A percentile compares a stretch with the other conserved stretches of the same genome.
phyloP scores from a whole-genome alignment of 257 asterid genomes.

The Ilex asprella region DNA sequence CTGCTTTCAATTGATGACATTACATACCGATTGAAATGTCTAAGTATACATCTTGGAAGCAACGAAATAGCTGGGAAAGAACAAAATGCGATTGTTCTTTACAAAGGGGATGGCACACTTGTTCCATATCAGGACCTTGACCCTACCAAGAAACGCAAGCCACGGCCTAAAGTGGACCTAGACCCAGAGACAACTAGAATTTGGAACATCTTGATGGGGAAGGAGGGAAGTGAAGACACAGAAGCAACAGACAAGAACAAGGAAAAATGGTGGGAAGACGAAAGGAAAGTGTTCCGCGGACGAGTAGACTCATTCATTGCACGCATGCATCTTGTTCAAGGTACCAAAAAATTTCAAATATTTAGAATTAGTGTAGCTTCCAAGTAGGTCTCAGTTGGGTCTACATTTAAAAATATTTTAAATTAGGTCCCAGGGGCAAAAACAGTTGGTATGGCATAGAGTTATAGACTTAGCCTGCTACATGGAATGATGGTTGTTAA shows the following conservation, averaged over 20 bases:
- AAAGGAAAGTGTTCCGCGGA: slow-evolving; percentile 65
- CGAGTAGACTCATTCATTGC: slow-evolving; percentile 87
- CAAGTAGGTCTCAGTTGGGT: too few relatives aligned
- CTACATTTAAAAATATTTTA: too few relatives aligned
- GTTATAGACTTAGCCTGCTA: too few relatives aligned
- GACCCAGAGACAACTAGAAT: slow-evolving; percentile 78
- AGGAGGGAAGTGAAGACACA: slow-evolving; percentile 50
- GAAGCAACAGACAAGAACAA: slow-evolving; percentile 45
- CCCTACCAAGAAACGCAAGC: slow-evolving; percentile 37
- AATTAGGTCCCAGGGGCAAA: too few relatives aligned
- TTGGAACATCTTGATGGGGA: slow-evolving; percentile 86
- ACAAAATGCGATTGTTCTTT: slow-evolving; percentile 62
- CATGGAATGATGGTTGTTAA: too few relatives aligned
- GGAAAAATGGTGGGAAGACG: slow-evolving; percentile 87
- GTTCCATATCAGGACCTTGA: slow-evolving; percentile 48
- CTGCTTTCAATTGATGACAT: slow-evolving; percentile 35
- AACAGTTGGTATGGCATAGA: too few relatives aligned
- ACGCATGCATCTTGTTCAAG: slow-evolving; percentile 95
- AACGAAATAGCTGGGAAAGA: slow-evolving; percentile 19
- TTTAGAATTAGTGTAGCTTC: too few relatives aligned
- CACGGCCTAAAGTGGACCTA: slow-evolving; percentile 90
- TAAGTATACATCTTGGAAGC: slow-evolving; percentile 30
- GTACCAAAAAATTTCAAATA: slow-evolving; percentile 18
- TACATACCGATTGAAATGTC: slow-evolving; percentile 28
- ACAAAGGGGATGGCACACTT: slow-evolving; percentile 47